Evolutionary conservation across 1,139 yeast genomes (phyloP), one percentile per base, ranked within the genome.

Genomic region (Yamadazyma sp.): DNA sequence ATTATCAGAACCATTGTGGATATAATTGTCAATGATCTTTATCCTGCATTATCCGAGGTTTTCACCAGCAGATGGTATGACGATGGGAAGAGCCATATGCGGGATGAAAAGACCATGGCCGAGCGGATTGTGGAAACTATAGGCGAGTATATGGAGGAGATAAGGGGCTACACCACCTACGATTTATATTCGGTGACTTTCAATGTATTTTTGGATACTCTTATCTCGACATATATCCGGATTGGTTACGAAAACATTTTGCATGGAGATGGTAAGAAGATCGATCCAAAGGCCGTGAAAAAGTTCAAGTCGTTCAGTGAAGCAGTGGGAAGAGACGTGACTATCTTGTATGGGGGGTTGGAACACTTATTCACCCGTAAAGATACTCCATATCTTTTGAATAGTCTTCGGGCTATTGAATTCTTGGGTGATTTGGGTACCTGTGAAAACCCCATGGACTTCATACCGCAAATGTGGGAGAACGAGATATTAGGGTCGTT

Each of bases 91-190:
- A 42, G 45, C 13, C 65, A 56, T 26, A 51, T 59, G 8, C 49
- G 56, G 3, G 66, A 59, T 37, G 69, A 65, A 35, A 59, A 59
- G n/a, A 57, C 59, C 44, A 78, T 69, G 64, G 80, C 76, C 0
- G 73, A 72, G 40, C 80, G 75, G 49, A 78, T 84, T 17, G 74
- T 78, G 6, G 90, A 82, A 46, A 86, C 95, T 0, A 68, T 86
- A n/a, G 72, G 69, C 26, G 96, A 87, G 52, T 87, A 85, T 56
- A 67, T 85, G 61, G 73, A 70, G 26, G 96, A 87, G 44, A 72
- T 85, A 36, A 63, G 76, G 45, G 66, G 71, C 29, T 73, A 72
- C 40, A 67, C 73, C 3, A 61, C 74, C 2, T 70, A 70, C 40
- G 75, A 74, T 42, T 61, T 74, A 25, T 70, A 67, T 45, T 70